phyloP scores from a whole-genome alignment of 306 rosid genomes.

The Hylodesmum podocarpum region DNA sequence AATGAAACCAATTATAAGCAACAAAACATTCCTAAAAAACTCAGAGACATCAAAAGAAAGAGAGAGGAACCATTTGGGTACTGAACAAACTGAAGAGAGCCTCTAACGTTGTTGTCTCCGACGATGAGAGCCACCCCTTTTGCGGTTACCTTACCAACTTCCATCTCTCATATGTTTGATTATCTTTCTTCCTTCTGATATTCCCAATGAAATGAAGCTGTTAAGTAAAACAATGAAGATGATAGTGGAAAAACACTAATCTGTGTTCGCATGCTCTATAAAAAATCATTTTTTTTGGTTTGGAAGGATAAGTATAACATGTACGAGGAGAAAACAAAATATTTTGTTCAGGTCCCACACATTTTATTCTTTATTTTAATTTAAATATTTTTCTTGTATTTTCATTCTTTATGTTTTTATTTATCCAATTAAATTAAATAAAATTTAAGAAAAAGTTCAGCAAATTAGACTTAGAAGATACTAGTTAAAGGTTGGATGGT shows the following conservation, averaged over 20 bases:
- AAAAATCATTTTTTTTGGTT: neutral
- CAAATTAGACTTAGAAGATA: too few relatives aligned
- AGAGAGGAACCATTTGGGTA: slow-evolving; percentile 43
- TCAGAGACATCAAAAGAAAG: neutral
- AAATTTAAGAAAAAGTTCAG: too few relatives aligned
- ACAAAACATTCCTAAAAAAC: neutral
- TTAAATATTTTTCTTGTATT: too few relatives aligned
- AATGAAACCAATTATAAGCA: neutral
- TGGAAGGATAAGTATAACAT: too few relatives aligned
- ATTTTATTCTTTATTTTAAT: too few relatives aligned
- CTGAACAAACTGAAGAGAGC: slow-evolving; percentile 61
- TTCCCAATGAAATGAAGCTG: neutral
- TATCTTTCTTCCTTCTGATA: neutral
- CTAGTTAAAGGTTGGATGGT: too few relatives aligned
- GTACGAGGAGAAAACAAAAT: too few relatives aligned
- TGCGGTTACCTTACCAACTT: slow-evolving; percentile 31
- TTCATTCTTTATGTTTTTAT: too few relatives aligned
- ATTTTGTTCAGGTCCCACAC: too few relatives aligned
- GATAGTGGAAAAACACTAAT: neutral
- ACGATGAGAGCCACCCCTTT: slow-evolving; percentile 66
- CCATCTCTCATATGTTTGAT: slow-evolving; percentile 1
- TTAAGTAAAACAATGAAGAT: neutral
- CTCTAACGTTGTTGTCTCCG: slow-evolving; percentile 57
- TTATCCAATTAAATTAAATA: too few relatives aligned
- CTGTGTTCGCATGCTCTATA: neutral